Evolutionary conservation across 495 filamentous ascomycete species (phyloP).

Genomic region (Aspergillus affinis): DNA sequence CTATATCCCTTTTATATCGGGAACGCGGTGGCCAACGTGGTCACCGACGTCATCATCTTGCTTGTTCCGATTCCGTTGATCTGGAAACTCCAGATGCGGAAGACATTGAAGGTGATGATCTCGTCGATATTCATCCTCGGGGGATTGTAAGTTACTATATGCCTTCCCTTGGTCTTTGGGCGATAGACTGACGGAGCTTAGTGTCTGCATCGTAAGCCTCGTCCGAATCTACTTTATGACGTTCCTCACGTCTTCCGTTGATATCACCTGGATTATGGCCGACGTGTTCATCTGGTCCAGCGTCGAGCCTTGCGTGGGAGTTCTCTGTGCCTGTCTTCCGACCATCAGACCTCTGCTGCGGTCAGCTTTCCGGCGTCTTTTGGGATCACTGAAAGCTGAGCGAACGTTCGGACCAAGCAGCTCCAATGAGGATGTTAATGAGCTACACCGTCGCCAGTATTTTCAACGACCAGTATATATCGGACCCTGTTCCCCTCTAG

Average conservation of each 20-base stretch:
- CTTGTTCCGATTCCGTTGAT: constrained; percentile 38
- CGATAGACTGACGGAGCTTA: constrained; percentile 10
- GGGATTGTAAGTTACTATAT: constrained; percentile 29
- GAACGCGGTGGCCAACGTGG: constrained; percentile 24
- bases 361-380: neutral
- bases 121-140: constrained; percentile 36
- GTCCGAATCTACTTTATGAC: constrained; percentile 22
- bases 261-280: constrained; percentile 22
- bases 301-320: constrained; percentile 23
- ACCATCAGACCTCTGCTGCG: constrained; percentile 19
- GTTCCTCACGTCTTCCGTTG: constrained; percentile 14
- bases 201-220: constrained; percentile 28
- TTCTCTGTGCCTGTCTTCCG: constrained; percentile 27
- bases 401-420: neutral
- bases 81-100: constrained; percentile 30
- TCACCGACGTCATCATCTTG: constrained; percentile 37
- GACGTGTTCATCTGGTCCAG: constrained; percentile 24
- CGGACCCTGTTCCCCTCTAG: neutral
- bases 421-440: neutral
- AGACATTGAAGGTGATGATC: constrained; percentile 28
- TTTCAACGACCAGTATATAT: neutral
- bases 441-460: neutral
- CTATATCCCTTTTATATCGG: constrained; percentile 18
- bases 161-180: neutral
- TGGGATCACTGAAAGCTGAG: neutral